Conservation (phyloP, 371 early-diverging fungal species). For the Syncephalastrum racemosum region DNA sequence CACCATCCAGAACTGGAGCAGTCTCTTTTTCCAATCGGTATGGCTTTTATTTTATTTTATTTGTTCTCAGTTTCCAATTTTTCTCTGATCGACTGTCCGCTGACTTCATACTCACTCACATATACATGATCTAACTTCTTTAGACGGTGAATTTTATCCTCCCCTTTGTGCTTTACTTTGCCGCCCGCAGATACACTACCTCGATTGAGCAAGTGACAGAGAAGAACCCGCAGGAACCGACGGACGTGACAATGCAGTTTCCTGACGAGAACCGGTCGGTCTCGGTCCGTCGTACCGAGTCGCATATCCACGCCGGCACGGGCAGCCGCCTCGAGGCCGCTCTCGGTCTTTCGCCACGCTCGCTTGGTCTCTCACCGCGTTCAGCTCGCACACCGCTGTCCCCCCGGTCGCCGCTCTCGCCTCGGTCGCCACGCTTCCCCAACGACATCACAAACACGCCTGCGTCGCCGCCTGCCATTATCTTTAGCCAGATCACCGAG, state of each 20-base stretch:
- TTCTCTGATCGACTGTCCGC: background rate
- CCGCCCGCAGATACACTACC: slow-evolving; percentile 47
- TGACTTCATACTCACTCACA: background rate
- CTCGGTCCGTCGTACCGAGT: slow-evolving; percentile 23
- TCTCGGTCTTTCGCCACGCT: too few relatives aligned
- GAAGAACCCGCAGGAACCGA: slow-evolving; percentile 8
- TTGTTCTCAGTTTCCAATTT: slow-evolving; percentile 15
- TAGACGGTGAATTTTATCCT: slow-evolving; percentile 77
- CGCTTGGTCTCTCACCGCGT: background rate
- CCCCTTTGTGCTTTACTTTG: slow-evolving; percentile 73
- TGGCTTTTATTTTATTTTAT: slow-evolving; percentile 30
- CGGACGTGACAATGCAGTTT: slow-evolving; percentile 35
- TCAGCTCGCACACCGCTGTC: slow-evolving; percentile 4
- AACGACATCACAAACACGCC: background rate
- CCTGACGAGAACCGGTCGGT: slow-evolving; percentile 43
- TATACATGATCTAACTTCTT: slow-evolving; percentile 11
- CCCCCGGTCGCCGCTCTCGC: slow-evolving; percentile 4
- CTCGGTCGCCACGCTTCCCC: background rate
- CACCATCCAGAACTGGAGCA: slow-evolving; percentile 45
- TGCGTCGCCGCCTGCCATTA: slow-evolving; percentile 4
- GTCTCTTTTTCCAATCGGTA: slow-evolving; percentile 51
- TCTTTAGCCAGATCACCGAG: slow-evolving; percentile 10
- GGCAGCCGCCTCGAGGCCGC: too few relatives aligned
- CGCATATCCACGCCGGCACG: too few relatives aligned
- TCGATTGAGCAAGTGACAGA: slow-evolving; percentile 21